Base-by-base conservation (phyloP, 2,329 filamentous ascomycete genomes). In the Colletotrichum ledebouriae region DNA sequence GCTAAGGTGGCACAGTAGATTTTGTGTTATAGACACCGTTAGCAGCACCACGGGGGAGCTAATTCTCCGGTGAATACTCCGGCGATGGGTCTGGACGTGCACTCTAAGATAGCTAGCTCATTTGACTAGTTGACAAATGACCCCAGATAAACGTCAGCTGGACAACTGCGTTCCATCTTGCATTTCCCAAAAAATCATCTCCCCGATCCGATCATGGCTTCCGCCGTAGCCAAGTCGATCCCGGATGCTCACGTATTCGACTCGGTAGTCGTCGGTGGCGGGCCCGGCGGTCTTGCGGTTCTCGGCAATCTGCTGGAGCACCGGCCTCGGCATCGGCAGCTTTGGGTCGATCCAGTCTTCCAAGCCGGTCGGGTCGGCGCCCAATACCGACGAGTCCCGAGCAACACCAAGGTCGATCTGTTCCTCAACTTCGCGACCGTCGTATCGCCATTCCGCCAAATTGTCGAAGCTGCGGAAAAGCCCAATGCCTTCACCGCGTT, bases 261-360 rank as follows among this genome's bases (percentile, higher is more conserved):
- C 49, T 53, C 49, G 49, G 49, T 53, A 33, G 49, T 53, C 29
- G 49, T 53, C 29, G 49, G 49, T 11, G 49, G 49, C 29, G 49
- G 49, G 4, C 49, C 49, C 12, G 9, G 15, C 15, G 49, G 49
- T 4, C 49, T 53, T n/a, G 49, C 49, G n/a, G 49, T 17, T 5
- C 33, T 53, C 9, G 49, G 29, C 25, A 53, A 20, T 12, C 49
- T 53, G 15, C 49, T 53, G 29, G 49, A 37, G 49, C 49, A 53
- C 17, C 25, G 49, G 29, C 49, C 49, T 29, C 49, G 34, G 49
- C 49, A 53, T 4, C 49, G 49, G 10, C 49, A 53, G 25, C 49
- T 53, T 34, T 53, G 49, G 49, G 49, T 53, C 49, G 49, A 53
- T 17, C 49, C 29, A 9, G 25, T 53, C 34, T 53, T 53, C 17